Conservation (phyloP, 1,284 basidiomycete species). For the Porogramme epimiltina region DNA sequence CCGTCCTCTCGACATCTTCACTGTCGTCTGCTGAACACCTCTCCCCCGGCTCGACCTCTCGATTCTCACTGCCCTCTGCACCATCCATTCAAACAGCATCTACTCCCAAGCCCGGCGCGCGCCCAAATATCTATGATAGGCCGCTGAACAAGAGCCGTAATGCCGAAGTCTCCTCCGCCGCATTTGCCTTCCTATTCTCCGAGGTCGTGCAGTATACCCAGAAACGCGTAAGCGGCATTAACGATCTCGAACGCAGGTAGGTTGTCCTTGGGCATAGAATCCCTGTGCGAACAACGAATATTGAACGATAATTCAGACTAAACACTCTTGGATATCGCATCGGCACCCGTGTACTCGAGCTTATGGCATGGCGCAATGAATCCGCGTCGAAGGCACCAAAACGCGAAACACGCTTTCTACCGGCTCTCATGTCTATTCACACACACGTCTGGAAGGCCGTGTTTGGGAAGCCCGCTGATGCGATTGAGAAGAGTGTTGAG, state of each 20-base stretch:
- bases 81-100: conserved; percentile 48
- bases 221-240: conserved; percentile 90
- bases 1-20: conserved; percentile 67
- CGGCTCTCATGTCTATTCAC: conserved; percentile 89
- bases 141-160: conserved; percentile 82
- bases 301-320: conserved; percentile 49
- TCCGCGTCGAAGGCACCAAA: conserved; percentile 78
- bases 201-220: conserved; percentile 95
- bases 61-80: conserved; percentile 67
- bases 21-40: conserved; percentile 64
- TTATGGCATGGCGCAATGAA: conserved; percentile 75
- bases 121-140: conserved; percentile 83
- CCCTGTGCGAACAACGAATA: too few species aligned
- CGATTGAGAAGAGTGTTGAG: conserved; percentile 94
- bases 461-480: conserved; percentile 93
- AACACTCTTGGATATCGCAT: conserved; percentile 91
- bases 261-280: too few species aligned
- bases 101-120: conserved; percentile 43
- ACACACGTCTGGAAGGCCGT: conserved; percentile 94
- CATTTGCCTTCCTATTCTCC: conserved; percentile 89
- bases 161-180: conserved; percentile 78
- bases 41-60: conserved; percentile 60
- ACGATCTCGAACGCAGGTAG: conserved; percentile 82
- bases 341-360: conserved; percentile 80
- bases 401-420: conserved; percentile 85